phyloP scores from a whole-genome alignment of 1,284 basidiomycete genomes.

The Caloboletus inedulis region DNA sequence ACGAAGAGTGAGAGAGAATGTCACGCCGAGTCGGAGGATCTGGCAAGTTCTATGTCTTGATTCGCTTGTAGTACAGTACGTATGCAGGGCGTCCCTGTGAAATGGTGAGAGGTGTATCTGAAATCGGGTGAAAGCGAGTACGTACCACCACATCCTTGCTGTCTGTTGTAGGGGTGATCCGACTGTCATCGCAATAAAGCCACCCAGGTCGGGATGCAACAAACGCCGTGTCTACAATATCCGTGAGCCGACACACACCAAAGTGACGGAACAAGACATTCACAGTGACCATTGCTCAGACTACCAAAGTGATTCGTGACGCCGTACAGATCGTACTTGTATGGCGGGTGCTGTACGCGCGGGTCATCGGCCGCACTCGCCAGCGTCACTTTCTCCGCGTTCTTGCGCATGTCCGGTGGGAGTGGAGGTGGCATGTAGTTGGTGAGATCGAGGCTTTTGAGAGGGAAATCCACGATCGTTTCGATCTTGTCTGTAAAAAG shows the following conservation, averaged over 20 bases:
- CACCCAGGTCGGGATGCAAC: slow-evolving; percentile 77
- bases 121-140: slow-evolving; percentile 24
- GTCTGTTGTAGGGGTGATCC: slow-evolving; percentile 64
- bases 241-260: not conserved
- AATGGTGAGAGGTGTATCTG: slow-evolving; percentile 9
- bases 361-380: slow-evolving; percentile 55
- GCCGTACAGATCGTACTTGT: slow-evolving; percentile 84
- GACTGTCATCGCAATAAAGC: slow-evolving; percentile 87
- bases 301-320: slow-evolving; percentile 93
- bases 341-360: slow-evolving; percentile 77
- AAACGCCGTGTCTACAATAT: slow-evolving; percentile 73
- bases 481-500: slow-evolving; percentile 95
- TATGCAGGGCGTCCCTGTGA: slow-evolving; percentile 80
- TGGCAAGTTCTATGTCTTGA: slow-evolving; percentile 45
- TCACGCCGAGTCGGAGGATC: not conserved
- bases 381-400: slow-evolving; percentile 31
- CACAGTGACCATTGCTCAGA: slow-evolving; percentile 89
- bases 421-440: slow-evolving; percentile 84
- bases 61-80: slow-evolving; percentile 82
- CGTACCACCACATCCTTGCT: slow-evolving; percentile 82
- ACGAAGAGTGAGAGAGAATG: not conserved
- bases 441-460: slow-evolving; percentile 81
- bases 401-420: slow-evolving; percentile 58
- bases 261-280: slow-evolving; percentile 34
- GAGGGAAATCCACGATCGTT: slow-evolving; percentile 86